These are phyloP conservation scores for Asterella californica DNA, from an alignment of 225 moss, liverwort and hornwort genomes.

Conservation along the genomic window DNA sequence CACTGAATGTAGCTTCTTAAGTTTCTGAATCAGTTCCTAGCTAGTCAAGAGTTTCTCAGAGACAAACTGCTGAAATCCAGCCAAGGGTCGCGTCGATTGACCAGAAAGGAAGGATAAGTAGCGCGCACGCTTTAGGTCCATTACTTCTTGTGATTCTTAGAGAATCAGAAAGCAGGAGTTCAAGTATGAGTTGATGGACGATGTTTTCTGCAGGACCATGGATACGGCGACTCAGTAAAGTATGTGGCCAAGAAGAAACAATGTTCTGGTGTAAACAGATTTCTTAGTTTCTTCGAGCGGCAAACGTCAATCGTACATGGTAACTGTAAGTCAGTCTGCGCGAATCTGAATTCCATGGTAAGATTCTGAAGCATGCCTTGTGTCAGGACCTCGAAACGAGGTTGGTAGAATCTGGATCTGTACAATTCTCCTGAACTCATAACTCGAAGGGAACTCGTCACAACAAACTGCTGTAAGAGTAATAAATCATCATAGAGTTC, in stretches of 20 bases:
- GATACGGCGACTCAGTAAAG: not conserved
- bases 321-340: not conserved
- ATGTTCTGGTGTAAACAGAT: not conserved
- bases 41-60: too few species aligned
- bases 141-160: not conserved
- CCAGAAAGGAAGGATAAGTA: not conserved
- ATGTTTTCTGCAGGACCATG: not conserved
- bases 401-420: not conserved
- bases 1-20: too few species aligned
- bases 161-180: not conserved
- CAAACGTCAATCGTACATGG: not conserved
- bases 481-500: too few species aligned
- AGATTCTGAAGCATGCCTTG: not conserved
- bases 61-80: not conserved
- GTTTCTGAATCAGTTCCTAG: too few species aligned
- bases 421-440: too few species aligned
- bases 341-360: not conserved
- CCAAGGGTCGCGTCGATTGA: slow-evolving; percentile 17
- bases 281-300: not conserved
- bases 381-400: not conserved
- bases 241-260: not conserved
- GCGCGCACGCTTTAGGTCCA: not conserved
- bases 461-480: too few species aligned
- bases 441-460: too few species aligned
- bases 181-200: not conserved